A percentile compares a stretch with the other conserved stretches of the same genome.
These are phyloP conservation scores for Starmera dryadoides DNA, from an alignment of 805 yeast species.

Conservation along the genomic window DNA sequence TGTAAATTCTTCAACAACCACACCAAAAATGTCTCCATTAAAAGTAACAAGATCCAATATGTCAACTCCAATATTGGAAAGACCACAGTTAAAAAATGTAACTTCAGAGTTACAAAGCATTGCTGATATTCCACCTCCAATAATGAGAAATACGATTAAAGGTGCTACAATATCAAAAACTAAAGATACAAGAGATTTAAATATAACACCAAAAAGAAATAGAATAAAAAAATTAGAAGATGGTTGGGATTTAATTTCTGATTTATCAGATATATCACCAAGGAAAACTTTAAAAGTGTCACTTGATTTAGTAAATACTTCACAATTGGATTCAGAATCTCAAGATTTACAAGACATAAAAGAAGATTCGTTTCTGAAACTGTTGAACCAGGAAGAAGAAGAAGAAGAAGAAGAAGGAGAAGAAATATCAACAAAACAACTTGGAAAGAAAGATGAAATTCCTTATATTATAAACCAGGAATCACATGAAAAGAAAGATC, in stretches of 20 bases:
- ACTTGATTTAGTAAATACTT: not conserved
- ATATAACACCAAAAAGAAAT: no score
- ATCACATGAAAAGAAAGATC: not conserved
- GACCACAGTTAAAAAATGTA: not conserved
- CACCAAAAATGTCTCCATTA: not conserved
- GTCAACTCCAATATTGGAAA: not conserved
- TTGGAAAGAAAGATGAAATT: not conserved
- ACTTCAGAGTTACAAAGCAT: not conserved
- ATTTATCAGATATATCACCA: not conserved
- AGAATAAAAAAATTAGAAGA: not conserved
- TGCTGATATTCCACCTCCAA: not conserved
- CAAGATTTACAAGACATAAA: not conserved
- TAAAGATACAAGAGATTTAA: no score
- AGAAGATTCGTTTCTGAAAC: not conserved
- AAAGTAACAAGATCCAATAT: not conserved
- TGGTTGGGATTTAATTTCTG: conserved; percentile 5
- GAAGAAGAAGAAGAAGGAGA: not conserved
- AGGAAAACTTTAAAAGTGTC: conserved; percentile 6
- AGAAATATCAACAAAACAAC: not conserved
- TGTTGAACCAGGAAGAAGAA: not conserved
- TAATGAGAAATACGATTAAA: not conserved
- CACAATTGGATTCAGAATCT: not conserved
- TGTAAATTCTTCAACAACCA: not conserved
- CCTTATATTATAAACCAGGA: not conserved
- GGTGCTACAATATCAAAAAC: not conserved